Conservation (phyloP, 2,329 filamentous ascomycete species). For the Chaetomium strumarium region DNA sequence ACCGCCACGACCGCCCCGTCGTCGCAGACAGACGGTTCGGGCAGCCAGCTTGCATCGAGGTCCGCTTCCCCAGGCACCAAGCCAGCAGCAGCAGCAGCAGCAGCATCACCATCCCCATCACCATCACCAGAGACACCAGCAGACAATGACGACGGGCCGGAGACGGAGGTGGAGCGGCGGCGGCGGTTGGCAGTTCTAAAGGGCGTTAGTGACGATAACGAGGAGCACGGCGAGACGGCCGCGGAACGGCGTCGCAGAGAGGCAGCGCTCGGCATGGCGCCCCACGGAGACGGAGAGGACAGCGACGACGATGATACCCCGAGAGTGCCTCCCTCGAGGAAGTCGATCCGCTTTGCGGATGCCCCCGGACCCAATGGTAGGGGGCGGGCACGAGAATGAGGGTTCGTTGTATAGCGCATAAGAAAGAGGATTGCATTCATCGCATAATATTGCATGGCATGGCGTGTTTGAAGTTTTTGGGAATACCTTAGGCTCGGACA, state of each 20-base stretch:
- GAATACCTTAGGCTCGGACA: background rate
- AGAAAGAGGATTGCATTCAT: background rate
- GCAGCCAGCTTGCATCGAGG: slow-evolving; percentile 3
- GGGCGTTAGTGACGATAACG: slow-evolving; percentile 34
- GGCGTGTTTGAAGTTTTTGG: background rate
- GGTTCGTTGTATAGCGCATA: background rate
- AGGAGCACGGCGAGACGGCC: slow-evolving; percentile 55
- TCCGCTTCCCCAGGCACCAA: slow-evolving; percentile 6
- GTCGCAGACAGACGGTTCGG: background rate
- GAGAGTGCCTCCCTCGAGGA: slow-evolving; percentile 45
- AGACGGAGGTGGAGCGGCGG: slow-evolving; percentile 65
- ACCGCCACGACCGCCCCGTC: background rate
- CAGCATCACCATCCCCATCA: no score
- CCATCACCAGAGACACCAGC: slow-evolving; percentile 23
- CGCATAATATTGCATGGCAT: background rate
- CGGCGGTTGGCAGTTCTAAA: slow-evolving; percentile 54
- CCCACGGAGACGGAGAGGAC: slow-evolving; percentile 38
- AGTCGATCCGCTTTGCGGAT: slow-evolving; percentile 59
- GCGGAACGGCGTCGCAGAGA: slow-evolving; percentile 69
- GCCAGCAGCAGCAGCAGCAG: background rate
- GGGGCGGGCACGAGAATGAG: slow-evolving; percentile 2
- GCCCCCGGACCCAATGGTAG: slow-evolving; percentile 27
- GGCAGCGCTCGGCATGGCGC: slow-evolving; percentile 61
- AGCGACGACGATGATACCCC: slow-evolving; percentile 54
- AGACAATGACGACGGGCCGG: slow-evolving; percentile 39